A percentile compares a stretch with the other conserved stretches of the same genome.
Conservation (phyloP, 345 rosid genomes). For the Physaria fendleri region DNA sequence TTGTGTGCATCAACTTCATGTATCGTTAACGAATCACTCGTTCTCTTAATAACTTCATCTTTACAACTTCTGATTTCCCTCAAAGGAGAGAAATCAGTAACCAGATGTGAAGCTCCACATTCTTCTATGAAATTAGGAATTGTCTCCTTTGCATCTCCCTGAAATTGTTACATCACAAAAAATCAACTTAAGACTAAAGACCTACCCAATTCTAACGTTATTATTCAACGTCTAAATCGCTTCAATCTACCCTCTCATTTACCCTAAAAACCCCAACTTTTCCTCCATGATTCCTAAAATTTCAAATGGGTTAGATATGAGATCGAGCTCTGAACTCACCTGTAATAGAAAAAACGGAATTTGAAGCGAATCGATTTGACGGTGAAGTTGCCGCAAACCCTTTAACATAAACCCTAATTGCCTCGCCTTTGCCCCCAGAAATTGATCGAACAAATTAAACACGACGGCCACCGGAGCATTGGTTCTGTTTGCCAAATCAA, state of each 20-base stretch:
- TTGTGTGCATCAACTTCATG: conserved; percentile 94
- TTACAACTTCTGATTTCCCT: conserved; percentile 54
- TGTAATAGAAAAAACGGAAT: conserved; percentile 70
- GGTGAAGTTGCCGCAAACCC: conserved; percentile 64
- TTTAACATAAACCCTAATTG: conserved; percentile 85
- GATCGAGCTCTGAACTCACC: conserved; percentile 30
- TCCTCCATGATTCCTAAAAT: not conserved
- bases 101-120: conserved; percentile 74
- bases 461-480: conserved; percentile 79
- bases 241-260: not conserved
- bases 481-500: conserved; percentile 68
- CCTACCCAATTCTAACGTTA: not conserved
- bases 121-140: conserved; percentile 59
- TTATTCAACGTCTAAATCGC: not conserved
- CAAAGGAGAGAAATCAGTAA: conserved; percentile 85
- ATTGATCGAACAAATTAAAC: conserved; percentile 82
- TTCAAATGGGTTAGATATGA: not conserved
- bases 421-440: conserved; percentile 76
- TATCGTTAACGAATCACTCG: conserved; percentile 52
- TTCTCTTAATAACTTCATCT: conserved; percentile 54
- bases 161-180: conserved; percentile 20
- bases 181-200: not conserved
- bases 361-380: conserved; percentile 40
- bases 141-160: conserved; percentile 87
- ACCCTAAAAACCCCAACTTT: not conserved